Evolutionary conservation across 2,329 filamentous ascomycete species (phyloP).

Genomic region (Moelleriella libera): DNA sequence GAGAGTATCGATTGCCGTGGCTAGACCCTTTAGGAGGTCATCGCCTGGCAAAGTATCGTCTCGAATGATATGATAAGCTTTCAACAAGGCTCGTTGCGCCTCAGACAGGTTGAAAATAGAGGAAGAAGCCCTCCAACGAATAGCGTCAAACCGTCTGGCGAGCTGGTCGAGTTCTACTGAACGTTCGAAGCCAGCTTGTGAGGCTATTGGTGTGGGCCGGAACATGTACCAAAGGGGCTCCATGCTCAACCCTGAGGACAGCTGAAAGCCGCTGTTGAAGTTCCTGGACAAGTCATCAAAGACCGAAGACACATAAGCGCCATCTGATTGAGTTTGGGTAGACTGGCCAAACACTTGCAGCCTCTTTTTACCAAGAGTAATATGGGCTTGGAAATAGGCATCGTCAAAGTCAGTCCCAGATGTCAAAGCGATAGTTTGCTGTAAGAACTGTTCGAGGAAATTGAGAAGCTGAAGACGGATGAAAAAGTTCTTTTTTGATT

Average conservation of each 20-base stretch:
- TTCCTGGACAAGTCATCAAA: conserved; percentile 30
- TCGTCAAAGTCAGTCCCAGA: conserved; percentile 39
- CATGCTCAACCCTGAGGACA: conserved; percentile 68
- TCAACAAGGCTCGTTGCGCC: conserved; percentile 38
- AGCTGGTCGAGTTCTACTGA: conserved; percentile 39
- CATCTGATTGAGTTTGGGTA: conserved; percentile 11
- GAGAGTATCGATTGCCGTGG: conserved; percentile 35
- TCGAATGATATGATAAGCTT: conserved; percentile 41
- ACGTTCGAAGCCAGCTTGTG: conserved; percentile 27
- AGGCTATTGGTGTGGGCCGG: conserved; percentile 45
- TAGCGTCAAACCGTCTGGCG: conserved; percentile 42
- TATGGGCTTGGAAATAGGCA: conserved; percentile 48
- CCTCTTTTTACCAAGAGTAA: conserved; percentile 33
- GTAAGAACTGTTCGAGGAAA: conserved; percentile 36
- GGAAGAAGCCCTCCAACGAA: conserved; percentile 43
- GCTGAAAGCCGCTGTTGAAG: conserved; percentile 57
- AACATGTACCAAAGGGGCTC: conserved; percentile 63
- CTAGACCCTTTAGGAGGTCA: conserved; percentile 33
- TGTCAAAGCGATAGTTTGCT: conserved; percentile 35
- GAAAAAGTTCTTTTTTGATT: conserved; percentile 6
- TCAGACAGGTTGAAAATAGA: conserved; percentile 36
- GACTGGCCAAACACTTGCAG: conserved; percentile 19
- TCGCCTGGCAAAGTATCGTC: conserved; percentile 23
- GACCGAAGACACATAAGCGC: conserved; percentile 24
- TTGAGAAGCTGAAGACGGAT: conserved; percentile 14